phyloP scores from a whole-genome alignment of 495 filamentous ascomycete species.

The Elaphomyces granulatus region DNA sequence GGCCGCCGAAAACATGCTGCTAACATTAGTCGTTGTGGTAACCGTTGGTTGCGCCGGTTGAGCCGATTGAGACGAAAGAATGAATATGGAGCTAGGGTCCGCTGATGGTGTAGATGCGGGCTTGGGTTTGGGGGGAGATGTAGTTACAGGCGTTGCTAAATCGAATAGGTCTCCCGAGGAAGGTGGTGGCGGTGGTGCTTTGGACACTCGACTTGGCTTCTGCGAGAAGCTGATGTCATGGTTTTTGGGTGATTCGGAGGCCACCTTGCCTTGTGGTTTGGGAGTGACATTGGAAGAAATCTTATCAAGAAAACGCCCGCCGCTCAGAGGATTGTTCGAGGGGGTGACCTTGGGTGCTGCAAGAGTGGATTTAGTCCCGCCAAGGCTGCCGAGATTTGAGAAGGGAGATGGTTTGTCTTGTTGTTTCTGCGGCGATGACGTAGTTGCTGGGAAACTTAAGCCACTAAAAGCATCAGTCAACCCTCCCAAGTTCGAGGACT shows the following conservation, averaged over 20 bases:
- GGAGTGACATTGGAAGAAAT: slow-evolving; percentile 42
- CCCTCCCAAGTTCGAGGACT: slow-evolving; percentile 48
- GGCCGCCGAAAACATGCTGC: slow-evolving; percentile 19
- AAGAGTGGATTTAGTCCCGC: slow-evolving; percentile 39
- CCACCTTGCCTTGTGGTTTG: slow-evolving; percentile 25
- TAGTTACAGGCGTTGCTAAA: slow-evolving; percentile 44
- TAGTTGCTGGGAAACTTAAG: slow-evolving; percentile 52
- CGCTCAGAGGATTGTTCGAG: slow-evolving; percentile 43
- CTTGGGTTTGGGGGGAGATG: slow-evolving; percentile 18
- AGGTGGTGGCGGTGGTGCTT: slow-evolving; percentile 29
- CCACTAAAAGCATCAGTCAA: slow-evolving; percentile 80
- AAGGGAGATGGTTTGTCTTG: slow-evolving; percentile 53
- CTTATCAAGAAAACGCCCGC: slow-evolving; percentile 68
- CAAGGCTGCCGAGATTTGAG: slow-evolving; percentile 50
- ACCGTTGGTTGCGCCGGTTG: slow-evolving; percentile 30
- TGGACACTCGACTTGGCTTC: slow-evolving; percentile 25
- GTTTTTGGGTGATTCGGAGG: slow-evolving; percentile 34
- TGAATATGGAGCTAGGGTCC: slow-evolving; percentile 56
- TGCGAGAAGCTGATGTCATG: slow-evolving; percentile 39
- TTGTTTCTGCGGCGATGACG: slow-evolving; percentile 35
- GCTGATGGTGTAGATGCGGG: slow-evolving; percentile 12
- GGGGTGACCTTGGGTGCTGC: slow-evolving; percentile 36
- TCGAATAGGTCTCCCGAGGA: slow-evolving; percentile 64
- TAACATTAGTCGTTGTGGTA: slow-evolving; percentile 19
- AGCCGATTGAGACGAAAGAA: slow-evolving; percentile 49